phyloP scores from a whole-genome alignment of 2,329 filamentous ascomycete species.

The Rosellinia necatrix region DNA sequence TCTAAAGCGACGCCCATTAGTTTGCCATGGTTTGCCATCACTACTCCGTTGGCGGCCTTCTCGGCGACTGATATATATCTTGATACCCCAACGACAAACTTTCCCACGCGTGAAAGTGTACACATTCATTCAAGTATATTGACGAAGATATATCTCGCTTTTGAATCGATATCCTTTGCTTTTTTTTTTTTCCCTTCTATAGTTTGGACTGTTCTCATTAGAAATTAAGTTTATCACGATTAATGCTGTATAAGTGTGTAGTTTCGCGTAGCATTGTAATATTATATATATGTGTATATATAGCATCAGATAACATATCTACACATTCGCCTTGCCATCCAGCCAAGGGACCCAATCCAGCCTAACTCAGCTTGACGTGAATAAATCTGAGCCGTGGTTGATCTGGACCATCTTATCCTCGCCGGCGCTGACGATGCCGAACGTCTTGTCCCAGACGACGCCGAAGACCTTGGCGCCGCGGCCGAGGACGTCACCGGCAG shows the following conservation, averaged over 20 bases:
- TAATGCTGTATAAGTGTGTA: too few species aligned
- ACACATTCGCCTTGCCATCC: neutral
- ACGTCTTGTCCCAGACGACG: constrained; percentile 81
- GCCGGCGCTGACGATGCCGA: constrained; percentile 88
- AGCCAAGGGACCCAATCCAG: neutral
- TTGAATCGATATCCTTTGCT: too few species aligned
- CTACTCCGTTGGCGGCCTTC: too few species aligned
- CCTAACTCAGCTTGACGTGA: constrained; percentile 33
- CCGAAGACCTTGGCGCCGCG: constrained; percentile 90
- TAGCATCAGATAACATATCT: constrained; percentile 8
- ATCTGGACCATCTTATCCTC: constrained; percentile 96
- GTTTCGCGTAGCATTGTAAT: too few species aligned
- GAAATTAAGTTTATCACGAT: too few species aligned
- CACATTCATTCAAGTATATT: too few species aligned
- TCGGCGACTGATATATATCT: neutral
- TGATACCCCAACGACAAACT: neutral
- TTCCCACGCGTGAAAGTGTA: too few species aligned
- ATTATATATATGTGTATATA: constrained; percentile 1
- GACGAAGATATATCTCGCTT: too few species aligned
- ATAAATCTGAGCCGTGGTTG: constrained; percentile 68
- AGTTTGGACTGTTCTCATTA: too few species aligned
- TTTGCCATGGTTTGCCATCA: neutral
- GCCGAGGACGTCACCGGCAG: constrained; percentile 59
- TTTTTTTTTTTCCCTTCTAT: too few species aligned
- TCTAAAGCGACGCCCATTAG: too few species aligned